These are phyloP conservation scores for Laetiporus sulphureus DNA, from an alignment of 1,284 basidiomycete genomes.

Conservation along the genomic window DNA sequence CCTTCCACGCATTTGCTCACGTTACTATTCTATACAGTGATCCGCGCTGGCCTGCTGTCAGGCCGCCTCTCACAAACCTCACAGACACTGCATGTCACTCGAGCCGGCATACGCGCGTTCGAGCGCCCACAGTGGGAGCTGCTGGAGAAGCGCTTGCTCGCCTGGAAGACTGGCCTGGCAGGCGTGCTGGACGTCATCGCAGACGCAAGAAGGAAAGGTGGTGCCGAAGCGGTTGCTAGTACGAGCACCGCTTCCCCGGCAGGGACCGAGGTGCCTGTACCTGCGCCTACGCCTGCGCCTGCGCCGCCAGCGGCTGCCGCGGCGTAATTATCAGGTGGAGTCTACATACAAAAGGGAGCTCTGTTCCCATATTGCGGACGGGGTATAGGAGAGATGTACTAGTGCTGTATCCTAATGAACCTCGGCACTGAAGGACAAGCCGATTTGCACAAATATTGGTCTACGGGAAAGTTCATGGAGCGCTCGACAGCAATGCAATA, in stretches of 20 bases:
- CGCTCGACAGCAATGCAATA: too few species aligned
- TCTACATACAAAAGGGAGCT: neutral
- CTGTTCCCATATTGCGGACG: neutral
- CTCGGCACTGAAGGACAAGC: too few species aligned
- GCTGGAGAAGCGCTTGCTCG: slow-evolving; percentile 70
- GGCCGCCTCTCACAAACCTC: slow-evolving; percentile 85
- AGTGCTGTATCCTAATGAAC: too few species aligned
- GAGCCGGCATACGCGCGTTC: slow-evolving; percentile 75
- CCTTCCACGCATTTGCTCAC: neutral
- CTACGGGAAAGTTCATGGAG: too few species aligned
- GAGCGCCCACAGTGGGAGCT: slow-evolving; percentile 78
- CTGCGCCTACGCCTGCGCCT: too few species aligned
- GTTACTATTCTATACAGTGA: slow-evolving; percentile 44
- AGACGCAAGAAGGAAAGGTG: slow-evolving; percentile 44
- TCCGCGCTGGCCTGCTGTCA: slow-evolving; percentile 75
- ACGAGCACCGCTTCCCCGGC: slow-evolving; percentile 10
- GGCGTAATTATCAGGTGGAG: neutral
- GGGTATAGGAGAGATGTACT: neutral
- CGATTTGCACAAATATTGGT: too few species aligned
- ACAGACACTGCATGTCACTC: slow-evolving; percentile 70
- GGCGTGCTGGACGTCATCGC: slow-evolving; percentile 65
- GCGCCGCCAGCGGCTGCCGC: slow-evolving; percentile 19
- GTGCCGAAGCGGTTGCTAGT: slow-evolving; percentile 9
- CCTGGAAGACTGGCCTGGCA: slow-evolving; percentile 74
- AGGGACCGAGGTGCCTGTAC: slow-evolving; percentile 14